A percentile compares a stretch with the other conserved stretches of the same genome.
Evolutionary conservation across 768 basidiomycete species (phyloP).

Genomic region (Tricholoma sp.): DNA sequence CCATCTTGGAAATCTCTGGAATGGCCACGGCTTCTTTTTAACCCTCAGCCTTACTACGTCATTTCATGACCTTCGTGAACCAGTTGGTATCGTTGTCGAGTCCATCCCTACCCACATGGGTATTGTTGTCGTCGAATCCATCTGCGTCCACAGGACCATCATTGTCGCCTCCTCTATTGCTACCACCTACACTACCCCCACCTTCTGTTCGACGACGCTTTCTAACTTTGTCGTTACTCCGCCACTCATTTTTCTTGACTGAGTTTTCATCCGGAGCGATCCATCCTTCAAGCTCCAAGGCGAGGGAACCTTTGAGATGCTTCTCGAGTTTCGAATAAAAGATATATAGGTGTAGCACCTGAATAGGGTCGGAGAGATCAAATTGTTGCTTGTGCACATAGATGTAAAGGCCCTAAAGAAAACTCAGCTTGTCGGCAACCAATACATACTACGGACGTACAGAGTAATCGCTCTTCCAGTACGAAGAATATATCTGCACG

Average conservation of each 20-base stretch:
- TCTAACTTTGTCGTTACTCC: background rate
- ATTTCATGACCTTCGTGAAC: background rate
- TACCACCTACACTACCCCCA: background rate
- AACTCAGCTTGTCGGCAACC: background rate
- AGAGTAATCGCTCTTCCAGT: background rate
- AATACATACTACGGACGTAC: background rate
- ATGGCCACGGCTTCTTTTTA: background rate
- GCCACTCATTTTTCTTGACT: background rate
- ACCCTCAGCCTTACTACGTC: background rate
- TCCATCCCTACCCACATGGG: too few relatives aligned
- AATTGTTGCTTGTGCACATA: conserved; percentile 4
- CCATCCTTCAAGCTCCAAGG: background rate
- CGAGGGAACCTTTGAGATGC: background rate
- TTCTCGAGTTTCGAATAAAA: conserved; percentile 7
- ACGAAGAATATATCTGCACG: background rate
- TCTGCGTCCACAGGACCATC: background rate
- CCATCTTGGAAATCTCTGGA: too few relatives aligned
- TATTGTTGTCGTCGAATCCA: background rate
- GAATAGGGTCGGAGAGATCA: conserved; percentile 3
- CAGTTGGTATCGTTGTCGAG: too few relatives aligned
- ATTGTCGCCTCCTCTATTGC: too few relatives aligned
- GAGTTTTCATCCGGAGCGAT: background rate
- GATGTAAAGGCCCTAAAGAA: background rate
- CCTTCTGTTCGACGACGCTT: background rate
- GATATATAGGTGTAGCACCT: conserved; percentile 5